Conservation (phyloP, 768 basidiomycete genomes). For the Hygrocybe punicea region DNA sequence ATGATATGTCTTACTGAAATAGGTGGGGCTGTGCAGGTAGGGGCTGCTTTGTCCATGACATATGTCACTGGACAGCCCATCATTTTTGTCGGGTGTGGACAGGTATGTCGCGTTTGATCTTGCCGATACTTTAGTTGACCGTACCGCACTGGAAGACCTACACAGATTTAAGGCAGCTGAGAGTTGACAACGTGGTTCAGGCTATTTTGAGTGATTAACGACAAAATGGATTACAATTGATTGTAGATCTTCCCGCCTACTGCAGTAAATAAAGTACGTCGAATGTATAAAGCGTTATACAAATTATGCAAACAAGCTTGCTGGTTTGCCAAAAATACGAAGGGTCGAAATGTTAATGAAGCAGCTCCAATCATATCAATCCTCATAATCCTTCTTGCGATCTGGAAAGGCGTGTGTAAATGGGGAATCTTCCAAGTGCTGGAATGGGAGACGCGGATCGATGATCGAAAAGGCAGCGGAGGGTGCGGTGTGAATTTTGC, state of each 20-base stretch:
- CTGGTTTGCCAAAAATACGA: neutral
- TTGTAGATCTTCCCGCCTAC: too few species aligned
- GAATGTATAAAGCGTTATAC: too few species aligned
- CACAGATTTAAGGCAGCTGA: constrained; percentile 87
- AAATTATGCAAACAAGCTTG: too few species aligned
- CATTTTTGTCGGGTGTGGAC: constrained; percentile 96
- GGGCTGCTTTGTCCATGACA: constrained; percentile 97
- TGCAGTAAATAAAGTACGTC: too few species aligned
- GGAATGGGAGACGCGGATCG: neutral
- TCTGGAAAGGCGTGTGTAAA: neutral
- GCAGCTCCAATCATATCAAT: neutral
- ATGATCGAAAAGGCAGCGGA: constrained; percentile 53
- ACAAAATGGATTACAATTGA: neutral
- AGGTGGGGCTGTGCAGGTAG: constrained; percentile 57
- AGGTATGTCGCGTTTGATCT: constrained; percentile 49
- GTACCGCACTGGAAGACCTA: constrained; percentile 64
- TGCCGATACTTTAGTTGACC: neutral
- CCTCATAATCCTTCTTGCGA: neutral
- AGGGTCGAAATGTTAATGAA: neutral
- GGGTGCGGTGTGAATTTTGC: constrained; percentile 47
- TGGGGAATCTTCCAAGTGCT: neutral
- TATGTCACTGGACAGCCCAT: constrained; percentile 99
- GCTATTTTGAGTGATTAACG: constrained; percentile 80
- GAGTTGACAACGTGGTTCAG: constrained; percentile 89
- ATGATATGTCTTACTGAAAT: neutral